Evolutionary conservation across 208 protist genomes (phyloP).

Genomic region (Leishmania lainsoni): DNA sequence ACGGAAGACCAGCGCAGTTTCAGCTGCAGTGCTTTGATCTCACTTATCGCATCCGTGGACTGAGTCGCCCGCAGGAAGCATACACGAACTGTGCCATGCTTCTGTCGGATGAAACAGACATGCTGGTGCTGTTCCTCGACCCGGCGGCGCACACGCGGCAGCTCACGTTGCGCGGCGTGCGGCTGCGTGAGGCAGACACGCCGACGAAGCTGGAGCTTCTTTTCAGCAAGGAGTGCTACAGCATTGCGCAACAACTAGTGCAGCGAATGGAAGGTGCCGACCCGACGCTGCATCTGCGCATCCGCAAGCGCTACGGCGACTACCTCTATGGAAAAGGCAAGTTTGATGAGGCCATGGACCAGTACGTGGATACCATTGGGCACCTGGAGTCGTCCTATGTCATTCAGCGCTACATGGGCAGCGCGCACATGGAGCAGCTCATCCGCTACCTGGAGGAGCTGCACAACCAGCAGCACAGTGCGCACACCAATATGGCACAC

Average conservation of each 20-base stretch:
- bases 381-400: constrained; percentile 97
- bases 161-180: constrained; percentile 21
- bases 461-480: constrained; percentile 54
- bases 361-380: constrained; percentile 96
- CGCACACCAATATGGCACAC: constrained; percentile 91
- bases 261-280: constrained; percentile 40
- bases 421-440: constrained; percentile 93
- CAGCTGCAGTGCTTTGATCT: constrained; percentile 89
- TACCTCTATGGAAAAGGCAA: constrained; percentile 89
- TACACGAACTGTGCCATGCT: constrained; percentile 78
- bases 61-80: constrained; percentile 61
- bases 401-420: constrained; percentile 95
- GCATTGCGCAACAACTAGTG: constrained; percentile 93
- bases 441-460: constrained; percentile 94
- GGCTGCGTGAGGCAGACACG: constrained; percentile 91
- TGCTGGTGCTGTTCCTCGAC: constrained; percentile 86
- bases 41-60: constrained; percentile 89
- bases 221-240: constrained; percentile 95
- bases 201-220: constrained; percentile 95
- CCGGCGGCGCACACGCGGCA: constrained; percentile 23
- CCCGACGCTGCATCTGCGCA: constrained; percentile 85
- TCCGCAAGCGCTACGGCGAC: constrained; percentile 94
- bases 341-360: constrained; percentile 86
- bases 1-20: constrained; percentile 45
- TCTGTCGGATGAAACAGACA: constrained; percentile 70